Evolutionary conservation across 441 rosid species (phyloP).

Genomic region (Pelargonium australe): DNA sequence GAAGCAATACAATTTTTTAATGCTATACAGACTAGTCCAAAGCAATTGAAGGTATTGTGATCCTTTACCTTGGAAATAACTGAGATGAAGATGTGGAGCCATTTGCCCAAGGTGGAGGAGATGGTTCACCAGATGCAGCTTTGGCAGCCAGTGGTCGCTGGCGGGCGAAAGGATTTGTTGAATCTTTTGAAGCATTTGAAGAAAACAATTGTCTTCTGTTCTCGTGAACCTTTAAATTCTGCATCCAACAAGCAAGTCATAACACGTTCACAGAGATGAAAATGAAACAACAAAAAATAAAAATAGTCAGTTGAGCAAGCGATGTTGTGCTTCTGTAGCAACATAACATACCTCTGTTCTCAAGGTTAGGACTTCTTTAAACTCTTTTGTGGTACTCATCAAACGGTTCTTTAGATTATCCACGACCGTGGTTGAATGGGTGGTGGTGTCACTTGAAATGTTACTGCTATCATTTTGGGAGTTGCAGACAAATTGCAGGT

Average conservation of each 20-base stretch:
- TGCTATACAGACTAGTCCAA: not conserved
- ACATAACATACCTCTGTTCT: constrained; percentile 63
- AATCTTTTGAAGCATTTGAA: constrained; percentile 64
- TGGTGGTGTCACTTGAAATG: constrained; percentile 67
- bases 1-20: not conserved
- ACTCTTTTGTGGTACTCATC: constrained; percentile 82
- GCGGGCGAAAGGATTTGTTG: constrained; percentile 81
- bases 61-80: constrained; percentile 44
- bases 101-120: constrained; percentile 80
- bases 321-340: not conserved
- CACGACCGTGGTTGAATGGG: constrained; percentile 72
- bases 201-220: constrained; percentile 84
- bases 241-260: constrained; percentile 21
- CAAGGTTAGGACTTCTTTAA: constrained; percentile 81
- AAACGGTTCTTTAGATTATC: constrained; percentile 56
- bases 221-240: constrained; percentile 88
- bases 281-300: too few species aligned
- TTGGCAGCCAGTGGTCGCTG: constrained; percentile 81
- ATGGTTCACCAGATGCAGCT: constrained; percentile 45
- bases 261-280: not conserved
- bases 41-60: not conserved
- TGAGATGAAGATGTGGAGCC: constrained; percentile 66
- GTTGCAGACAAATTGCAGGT: constrained; percentile 73
- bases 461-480: constrained; percentile 61
- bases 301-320: constrained; percentile 1